phyloP scores from a whole-genome alignment of 176 grass and related monocot species.

The Bromus sterilis region DNA sequence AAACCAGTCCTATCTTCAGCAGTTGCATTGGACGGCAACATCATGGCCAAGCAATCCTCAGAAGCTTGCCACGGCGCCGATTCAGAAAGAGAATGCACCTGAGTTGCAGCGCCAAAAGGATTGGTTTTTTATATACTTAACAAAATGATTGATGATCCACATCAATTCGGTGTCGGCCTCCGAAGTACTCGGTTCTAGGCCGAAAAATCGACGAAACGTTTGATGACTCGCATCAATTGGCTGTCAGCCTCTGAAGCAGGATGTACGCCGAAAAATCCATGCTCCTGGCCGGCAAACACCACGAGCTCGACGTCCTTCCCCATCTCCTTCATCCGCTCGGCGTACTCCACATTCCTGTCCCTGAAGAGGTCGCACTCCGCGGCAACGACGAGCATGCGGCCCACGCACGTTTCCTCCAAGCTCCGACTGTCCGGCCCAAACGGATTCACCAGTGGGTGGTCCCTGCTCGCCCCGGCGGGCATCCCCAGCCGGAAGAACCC shows the following conservation, averaged over 20 bases:
- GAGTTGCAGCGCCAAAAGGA: too few relatives aligned
- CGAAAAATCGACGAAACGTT: conserved; percentile 19
- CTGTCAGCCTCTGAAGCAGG: conserved; percentile 30
- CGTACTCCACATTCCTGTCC: conserved; percentile 39
- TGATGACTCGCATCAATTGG: conserved; percentile 32
- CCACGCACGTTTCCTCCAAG: conserved; percentile 1
- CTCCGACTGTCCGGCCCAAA: conserved; percentile 11
- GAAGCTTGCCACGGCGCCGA: too few relatives aligned
- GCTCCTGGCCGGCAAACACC: conserved; percentile 18
- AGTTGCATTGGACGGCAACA: too few relatives aligned
- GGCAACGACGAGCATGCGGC: conserved; percentile 28
- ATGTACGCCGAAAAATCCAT: conserved; percentile 25
- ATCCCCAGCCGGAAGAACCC: conserved; percentile 21
- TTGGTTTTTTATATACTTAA: too few relatives aligned
- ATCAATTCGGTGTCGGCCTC: too few relatives aligned
- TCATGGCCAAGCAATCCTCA: too few relatives aligned
- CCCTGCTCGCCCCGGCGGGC: conserved; percentile 15
- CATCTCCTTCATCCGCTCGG: conserved; percentile 20
- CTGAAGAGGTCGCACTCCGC: conserved; percentile 29
- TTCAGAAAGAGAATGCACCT: too few relatives aligned
- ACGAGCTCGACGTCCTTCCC: conserved; percentile 28
- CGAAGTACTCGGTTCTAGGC: too few relatives aligned
- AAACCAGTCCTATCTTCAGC: too few relatives aligned
- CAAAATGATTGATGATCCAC: too few relatives aligned
- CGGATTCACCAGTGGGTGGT: conserved; percentile 21